Evolutionary conservation across 129 eudicot genomes (phyloP), one percentile per base, ranked within the genome.

Genomic region (Mikania micrantha): DNA sequence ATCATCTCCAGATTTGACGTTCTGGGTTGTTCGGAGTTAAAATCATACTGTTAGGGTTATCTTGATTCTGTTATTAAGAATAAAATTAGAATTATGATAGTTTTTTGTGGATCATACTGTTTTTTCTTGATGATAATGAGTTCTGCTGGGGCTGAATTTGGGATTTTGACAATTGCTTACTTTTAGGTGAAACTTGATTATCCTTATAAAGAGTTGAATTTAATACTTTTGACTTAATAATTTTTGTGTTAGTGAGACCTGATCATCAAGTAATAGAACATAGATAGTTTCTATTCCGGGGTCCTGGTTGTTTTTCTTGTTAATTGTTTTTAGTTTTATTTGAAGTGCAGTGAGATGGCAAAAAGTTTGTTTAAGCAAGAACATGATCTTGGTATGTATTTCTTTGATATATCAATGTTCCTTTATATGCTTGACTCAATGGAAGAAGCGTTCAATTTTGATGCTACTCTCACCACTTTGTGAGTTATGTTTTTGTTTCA

Each of bases 331-430:
- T 67, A 21, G 48, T 36, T 61, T 36, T 36, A 1, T 9, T 61
- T 61, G 67, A 36, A 50, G 73, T 68, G 21, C 16, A 68, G 67
- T 67, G 13, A 47, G 42, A 85, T 85, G 90, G 91, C 91, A 11
- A 87, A 81, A 84, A 84, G 90, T 70, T 82, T 75, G 31, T 88
- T 88, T 78, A 84, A 79, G 84, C 85, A 79, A 74, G 87, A 87
- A 24, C 81, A 87, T 74, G 83, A 81, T 71, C 81, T 87, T 67
- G 90, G 87, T 84, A 27, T 27, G 83, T 67, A 9, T 54, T 78
- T 2, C 7, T 41, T 50, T 39, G 35, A 49, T 48, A 44, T 52
- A 62, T 35, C 9, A 9, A 5, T 15, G 11, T 40, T 21, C 53
- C 34, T 24, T 27, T 58, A 0, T 58, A 58, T 58, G 63, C 29